These are phyloP conservation scores for Lentithecium fluviatile DNA, from an alignment of 495 filamentous ascomycete genomes.

Conservation along the genomic window DNA sequence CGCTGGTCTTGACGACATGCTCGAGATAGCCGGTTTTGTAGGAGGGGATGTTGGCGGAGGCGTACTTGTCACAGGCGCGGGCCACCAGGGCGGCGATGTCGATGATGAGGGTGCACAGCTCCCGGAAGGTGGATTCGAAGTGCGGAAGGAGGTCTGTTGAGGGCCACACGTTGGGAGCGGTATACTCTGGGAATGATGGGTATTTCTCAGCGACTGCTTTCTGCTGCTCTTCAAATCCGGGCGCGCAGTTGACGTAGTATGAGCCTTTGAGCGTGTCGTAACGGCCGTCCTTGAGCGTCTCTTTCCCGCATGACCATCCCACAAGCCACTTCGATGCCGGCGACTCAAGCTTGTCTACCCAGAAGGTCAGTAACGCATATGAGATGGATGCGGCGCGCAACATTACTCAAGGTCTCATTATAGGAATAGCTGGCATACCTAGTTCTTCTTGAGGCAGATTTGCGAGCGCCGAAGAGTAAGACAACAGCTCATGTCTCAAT, in stretches of 20 bases:
- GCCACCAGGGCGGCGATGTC: conserved; percentile 87
- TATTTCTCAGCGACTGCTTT: conserved; percentile 40
- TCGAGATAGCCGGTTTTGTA: conserved; percentile 81
- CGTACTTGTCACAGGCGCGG: conserved; percentile 81
- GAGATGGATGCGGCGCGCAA: neutral
- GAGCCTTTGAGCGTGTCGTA: conserved; percentile 94
- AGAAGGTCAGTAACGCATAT: conserved; percentile 6
- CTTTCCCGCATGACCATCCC: conserved; percentile 84
- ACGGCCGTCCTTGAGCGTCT: conserved; percentile 84
- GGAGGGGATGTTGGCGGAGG: conserved; percentile 67
- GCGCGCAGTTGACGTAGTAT: conserved; percentile 91
- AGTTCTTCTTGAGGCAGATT: conserved; percentile 73
- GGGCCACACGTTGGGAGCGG: conserved; percentile 83
- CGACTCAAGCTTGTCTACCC: conserved; percentile 60
- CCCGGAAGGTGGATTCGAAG: conserved; percentile 69
- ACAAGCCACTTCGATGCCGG: conserved; percentile 60
- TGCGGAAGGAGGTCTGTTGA: conserved; percentile 61
- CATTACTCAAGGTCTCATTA: neutral
- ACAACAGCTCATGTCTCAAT: conserved; percentile 72
- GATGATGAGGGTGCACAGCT: conserved; percentile 80
- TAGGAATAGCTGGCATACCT: conserved; percentile 50
- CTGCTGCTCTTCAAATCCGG: conserved; percentile 66
- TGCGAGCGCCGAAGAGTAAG: conserved; percentile 84
- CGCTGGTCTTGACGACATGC: conserved; percentile 76
- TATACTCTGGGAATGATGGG: conserved; percentile 60